Conservation (phyloP, 495 filamentous ascomycete species). For the Aspergillus mulundensis region DNA sequence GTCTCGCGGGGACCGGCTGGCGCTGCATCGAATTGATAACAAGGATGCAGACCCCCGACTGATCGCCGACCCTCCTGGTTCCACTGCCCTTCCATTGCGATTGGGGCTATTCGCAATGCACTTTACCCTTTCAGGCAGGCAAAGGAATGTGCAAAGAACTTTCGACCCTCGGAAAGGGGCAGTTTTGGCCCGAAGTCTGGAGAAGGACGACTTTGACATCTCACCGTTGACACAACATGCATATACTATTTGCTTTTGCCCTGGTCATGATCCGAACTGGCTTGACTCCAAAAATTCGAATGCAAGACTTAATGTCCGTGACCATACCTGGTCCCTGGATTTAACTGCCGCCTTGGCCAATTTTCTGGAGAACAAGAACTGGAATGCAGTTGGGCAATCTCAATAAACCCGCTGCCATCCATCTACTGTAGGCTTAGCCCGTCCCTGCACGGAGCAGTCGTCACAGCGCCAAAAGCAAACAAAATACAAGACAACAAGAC, state of each 20-base stretch:
- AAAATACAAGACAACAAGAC: background rate
- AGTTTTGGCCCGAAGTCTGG: background rate
- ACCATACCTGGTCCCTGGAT: background rate
- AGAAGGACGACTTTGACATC: slow-evolving; percentile 3
- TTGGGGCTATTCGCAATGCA: background rate
- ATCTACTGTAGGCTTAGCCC: too few relatives aligned
- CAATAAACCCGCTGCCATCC: background rate
- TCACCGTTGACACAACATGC: background rate
- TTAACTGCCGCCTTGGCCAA: background rate
- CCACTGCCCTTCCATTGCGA: background rate
- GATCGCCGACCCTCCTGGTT: slow-evolving; percentile 8
- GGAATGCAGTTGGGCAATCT: background rate
- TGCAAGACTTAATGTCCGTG: background rate
- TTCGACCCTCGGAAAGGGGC: slow-evolving; percentile 1
- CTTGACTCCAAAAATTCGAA: background rate
- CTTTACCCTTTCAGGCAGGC: slow-evolving; percentile 1
- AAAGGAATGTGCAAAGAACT: slow-evolving; percentile 1
- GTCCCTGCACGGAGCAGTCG: too few relatives aligned
- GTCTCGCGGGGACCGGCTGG: background rate
- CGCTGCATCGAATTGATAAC: background rate
- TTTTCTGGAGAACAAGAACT: background rate
- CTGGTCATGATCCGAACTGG: background rate
- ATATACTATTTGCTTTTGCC: background rate
- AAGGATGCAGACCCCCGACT: background rate
- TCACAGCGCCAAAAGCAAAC: background rate